phyloP scores from a whole-genome alignment of 345 rosid genomes.

The Salix suchowensis region DNA sequence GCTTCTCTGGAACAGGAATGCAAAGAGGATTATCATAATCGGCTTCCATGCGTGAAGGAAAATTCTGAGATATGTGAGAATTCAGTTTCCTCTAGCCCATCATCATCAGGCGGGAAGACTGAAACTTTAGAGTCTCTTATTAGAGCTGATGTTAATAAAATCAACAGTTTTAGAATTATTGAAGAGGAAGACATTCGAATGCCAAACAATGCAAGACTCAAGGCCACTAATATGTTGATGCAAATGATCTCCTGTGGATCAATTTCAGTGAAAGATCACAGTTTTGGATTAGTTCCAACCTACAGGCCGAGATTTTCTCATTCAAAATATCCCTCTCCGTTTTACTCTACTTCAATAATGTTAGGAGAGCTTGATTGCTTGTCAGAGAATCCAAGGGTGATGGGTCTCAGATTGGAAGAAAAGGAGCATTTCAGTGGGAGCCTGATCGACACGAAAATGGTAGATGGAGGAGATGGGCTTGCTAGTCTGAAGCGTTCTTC shows the following conservation, averaged over 20 bases:
- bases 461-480: conserved; percentile 44
- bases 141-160: conserved; percentile 78
- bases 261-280: conserved; percentile 85
- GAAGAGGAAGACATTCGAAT: conserved; percentile 71
- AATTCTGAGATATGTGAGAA: conserved; percentile 44
- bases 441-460: conserved; percentile 67
- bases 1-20: conserved; percentile 42
- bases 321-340: conserved; percentile 62
- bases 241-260: conserved; percentile 96
- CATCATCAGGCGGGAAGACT: conserved; percentile 64
- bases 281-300: conserved; percentile 76
- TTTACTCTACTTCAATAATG: conserved; percentile 65
- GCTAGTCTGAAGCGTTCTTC: conserved; percentile 80
- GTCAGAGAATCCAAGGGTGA: conserved; percentile 71
- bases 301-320: conserved; percentile 68
- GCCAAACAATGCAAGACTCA: conserved; percentile 56
- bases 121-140: conserved; percentile 90
- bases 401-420: conserved; percentile 68
- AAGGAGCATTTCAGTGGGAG: conserved; percentile 95
- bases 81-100: conserved; percentile 62
- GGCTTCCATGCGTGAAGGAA: conserved; percentile 38
- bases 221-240: conserved; percentile 74
- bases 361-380: conserved; percentile 78
- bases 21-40: conserved; percentile 28
- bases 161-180: conserved; percentile 85